Evolutionary conservation across 1,139 yeast species (phyloP).

Genomic region (Blastobotrys malaysiensis): DNA sequence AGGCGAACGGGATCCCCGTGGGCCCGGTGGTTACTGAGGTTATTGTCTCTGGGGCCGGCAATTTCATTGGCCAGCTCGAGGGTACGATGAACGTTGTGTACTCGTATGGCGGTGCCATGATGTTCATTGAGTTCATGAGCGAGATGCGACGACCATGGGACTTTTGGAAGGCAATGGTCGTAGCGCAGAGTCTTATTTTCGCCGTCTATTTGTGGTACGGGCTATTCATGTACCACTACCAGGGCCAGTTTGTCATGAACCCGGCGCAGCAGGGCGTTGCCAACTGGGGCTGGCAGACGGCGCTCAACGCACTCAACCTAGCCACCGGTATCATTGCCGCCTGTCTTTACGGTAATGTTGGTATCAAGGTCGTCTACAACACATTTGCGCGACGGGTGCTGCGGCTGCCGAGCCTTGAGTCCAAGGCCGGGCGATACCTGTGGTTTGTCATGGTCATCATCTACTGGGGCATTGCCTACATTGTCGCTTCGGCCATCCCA

Average conservation of each 20-base stretch:
- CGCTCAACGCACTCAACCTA: slow-evolving; percentile 36
- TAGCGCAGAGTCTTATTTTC: slow-evolving; percentile 41
- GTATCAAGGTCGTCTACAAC: slow-evolving; percentile 40
- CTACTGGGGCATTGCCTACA: slow-evolving; percentile 43
- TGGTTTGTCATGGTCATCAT: slow-evolving; percentile 37
- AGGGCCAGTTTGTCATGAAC: slow-evolving; percentile 41
- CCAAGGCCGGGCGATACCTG: slow-evolving; percentile 32
- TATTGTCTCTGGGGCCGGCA: slow-evolving; percentile 25
- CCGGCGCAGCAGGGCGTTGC: slow-evolving; percentile 42
- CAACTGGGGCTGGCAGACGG: slow-evolving; percentile 38
- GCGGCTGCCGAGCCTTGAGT: slow-evolving; percentile 31
- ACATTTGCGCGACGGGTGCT: slow-evolving; percentile 35
- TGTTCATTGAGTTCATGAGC: slow-evolving; percentile 42
- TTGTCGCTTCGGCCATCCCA: slow-evolving; percentile 51
- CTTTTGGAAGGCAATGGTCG: slow-evolving; percentile 43
- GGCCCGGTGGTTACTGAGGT: slow-evolving; percentile 24
- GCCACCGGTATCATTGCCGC: slow-evolving; percentile 42
- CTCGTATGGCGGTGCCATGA: slow-evolving; percentile 46
- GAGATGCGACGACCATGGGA: slow-evolving; percentile 44
- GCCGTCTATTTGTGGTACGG: slow-evolving; percentile 39
- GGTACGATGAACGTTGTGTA: slow-evolving; percentile 44
- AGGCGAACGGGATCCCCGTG: slow-evolving; percentile 19
- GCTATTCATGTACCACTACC: slow-evolving; percentile 39
- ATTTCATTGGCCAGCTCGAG: slow-evolving; percentile 31
- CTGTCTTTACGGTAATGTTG: slow-evolving; percentile 42